Conservation (phyloP, 2,329 filamentous ascomycete species). For the Stagonosporopsis tanaceti region DNA sequence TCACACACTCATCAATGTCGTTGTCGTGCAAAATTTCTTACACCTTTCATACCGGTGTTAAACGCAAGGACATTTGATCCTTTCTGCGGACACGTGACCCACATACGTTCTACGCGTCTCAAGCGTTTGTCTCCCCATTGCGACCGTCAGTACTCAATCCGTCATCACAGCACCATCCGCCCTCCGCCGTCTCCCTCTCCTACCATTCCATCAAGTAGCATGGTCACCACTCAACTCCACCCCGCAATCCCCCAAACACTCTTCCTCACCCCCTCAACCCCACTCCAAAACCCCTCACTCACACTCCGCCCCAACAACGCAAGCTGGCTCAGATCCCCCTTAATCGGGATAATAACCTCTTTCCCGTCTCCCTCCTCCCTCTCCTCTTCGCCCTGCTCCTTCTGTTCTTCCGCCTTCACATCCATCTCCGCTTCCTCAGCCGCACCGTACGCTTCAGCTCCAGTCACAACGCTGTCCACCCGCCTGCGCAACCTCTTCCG, state of each 20-base stretch:
- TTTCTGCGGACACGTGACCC: no score
- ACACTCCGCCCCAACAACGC: slow-evolving; percentile 8
- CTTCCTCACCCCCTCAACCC: slow-evolving; percentile 16
- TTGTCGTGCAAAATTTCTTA: not conserved
- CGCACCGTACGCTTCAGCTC: not conserved
- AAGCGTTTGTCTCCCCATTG: no score
- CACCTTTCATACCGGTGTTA: no score
- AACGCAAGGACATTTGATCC: no score
- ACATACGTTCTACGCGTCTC: no score
- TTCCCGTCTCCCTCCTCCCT: slow-evolving; percentile 6
- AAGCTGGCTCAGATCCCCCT: slow-evolving; percentile 15
- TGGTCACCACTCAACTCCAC: not conserved
- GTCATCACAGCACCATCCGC: no score
- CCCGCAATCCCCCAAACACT: slow-evolving; percentile 18
- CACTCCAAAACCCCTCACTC: slow-evolving; percentile 6
- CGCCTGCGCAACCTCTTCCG: slow-evolving; percentile 4
- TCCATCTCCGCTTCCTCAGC: not conserved
- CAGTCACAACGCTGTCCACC: slow-evolving; percentile 8
- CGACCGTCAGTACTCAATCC: no score
- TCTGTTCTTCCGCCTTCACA: not conserved
- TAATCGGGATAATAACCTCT: slow-evolving; percentile 11
- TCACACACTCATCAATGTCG: not conserved
- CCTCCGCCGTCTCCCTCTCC: no score
- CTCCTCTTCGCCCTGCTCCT: not conserved
- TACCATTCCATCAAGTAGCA: no score